These are phyloP conservation scores for Didymella segeticola DNA, from an alignment of 2,329 filamentous ascomycete genomes.

Conservation along the genomic window DNA sequence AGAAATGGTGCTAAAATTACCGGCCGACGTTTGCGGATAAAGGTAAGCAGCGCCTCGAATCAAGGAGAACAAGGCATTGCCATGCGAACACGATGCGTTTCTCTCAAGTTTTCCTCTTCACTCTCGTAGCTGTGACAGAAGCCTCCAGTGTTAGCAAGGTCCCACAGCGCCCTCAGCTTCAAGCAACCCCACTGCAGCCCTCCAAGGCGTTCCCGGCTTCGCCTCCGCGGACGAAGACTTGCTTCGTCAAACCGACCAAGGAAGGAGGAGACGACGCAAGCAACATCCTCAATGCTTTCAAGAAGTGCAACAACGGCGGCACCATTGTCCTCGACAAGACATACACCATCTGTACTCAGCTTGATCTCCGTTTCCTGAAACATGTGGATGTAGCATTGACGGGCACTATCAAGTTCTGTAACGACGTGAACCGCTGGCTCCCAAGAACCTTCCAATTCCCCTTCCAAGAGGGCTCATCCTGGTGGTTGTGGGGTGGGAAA, in stretches of 20 bases:
- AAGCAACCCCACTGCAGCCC: background rate
- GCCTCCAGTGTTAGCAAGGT: background rate
- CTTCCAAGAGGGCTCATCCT: too few relatives aligned
- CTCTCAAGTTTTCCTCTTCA: background rate
- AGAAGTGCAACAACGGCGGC: background rate
- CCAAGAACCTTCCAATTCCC: too few relatives aligned
- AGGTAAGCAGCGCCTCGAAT: too few relatives aligned
- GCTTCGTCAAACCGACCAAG: background rate
- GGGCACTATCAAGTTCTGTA: conserved; percentile 67
- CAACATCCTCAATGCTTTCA: background rate
- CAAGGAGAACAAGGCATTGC: too few relatives aligned
- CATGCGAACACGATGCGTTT: too few relatives aligned
- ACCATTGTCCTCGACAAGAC: conserved; percentile 37
- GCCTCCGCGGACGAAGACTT: background rate
- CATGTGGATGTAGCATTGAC: conserved; percentile 68
- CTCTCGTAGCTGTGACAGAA: background rate
- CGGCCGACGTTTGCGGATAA: too few relatives aligned
- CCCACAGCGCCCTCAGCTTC: background rate
- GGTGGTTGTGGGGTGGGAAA: too few relatives aligned
- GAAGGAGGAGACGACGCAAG: background rate
- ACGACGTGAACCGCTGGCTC: too few relatives aligned
- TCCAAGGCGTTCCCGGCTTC: background rate
- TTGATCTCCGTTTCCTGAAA: conserved; percentile 70
- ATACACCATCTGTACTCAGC: conserved; percentile 68
- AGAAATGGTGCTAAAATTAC: too few relatives aligned